Evolutionary conservation across 2,329 filamentous ascomycete species (phyloP).

Genomic region (Fusarium sp.): DNA sequence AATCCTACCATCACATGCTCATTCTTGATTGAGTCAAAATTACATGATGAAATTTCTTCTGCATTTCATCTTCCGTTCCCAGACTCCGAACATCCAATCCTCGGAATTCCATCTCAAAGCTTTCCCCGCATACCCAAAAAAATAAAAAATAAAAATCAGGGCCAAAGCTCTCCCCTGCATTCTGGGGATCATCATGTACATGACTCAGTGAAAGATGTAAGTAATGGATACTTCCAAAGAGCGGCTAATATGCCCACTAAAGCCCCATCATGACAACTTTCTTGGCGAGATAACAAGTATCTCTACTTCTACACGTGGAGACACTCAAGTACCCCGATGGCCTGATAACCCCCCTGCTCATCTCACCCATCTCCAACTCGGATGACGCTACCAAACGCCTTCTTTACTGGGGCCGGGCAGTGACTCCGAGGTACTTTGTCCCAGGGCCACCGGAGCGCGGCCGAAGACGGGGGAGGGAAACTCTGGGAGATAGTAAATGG

Average conservation of each 20-base stretch:
- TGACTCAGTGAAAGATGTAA: constrained; percentile 38
- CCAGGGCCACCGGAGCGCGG: constrained; percentile 24
- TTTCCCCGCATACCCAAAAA: constrained; percentile 35
- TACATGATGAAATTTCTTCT: constrained; percentile 22
- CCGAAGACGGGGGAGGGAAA: constrained; percentile 24
- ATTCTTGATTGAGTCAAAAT: constrained; percentile 17
- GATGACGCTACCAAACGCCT: constrained; percentile 28
- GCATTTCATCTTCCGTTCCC: constrained; percentile 24
- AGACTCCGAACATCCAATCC: constrained; percentile 29
- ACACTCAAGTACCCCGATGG: constrained; percentile 12
- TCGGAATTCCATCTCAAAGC: constrained; percentile 28
- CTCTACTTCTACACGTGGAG: not conserved
- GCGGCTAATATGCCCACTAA: not conserved
- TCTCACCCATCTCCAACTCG: constrained; percentile 30
- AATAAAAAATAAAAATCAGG: not conserved
- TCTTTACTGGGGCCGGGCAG: constrained; percentile 35
- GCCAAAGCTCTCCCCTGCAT: constrained; percentile 5
- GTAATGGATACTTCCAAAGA: constrained; percentile 9
- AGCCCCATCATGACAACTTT: constrained; percentile 14
- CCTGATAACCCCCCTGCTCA: constrained; percentile 31
- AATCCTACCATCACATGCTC: not conserved
- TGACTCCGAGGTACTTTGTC: constrained; percentile 42
- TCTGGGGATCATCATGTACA: constrained; percentile 37
- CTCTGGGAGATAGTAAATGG: constrained; percentile 27
- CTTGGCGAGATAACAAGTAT: constrained; percentile 33